phyloP scores from a whole-genome alignment of 2,329 filamentous ascomycete species.

The Fusarium sp. region DNA sequence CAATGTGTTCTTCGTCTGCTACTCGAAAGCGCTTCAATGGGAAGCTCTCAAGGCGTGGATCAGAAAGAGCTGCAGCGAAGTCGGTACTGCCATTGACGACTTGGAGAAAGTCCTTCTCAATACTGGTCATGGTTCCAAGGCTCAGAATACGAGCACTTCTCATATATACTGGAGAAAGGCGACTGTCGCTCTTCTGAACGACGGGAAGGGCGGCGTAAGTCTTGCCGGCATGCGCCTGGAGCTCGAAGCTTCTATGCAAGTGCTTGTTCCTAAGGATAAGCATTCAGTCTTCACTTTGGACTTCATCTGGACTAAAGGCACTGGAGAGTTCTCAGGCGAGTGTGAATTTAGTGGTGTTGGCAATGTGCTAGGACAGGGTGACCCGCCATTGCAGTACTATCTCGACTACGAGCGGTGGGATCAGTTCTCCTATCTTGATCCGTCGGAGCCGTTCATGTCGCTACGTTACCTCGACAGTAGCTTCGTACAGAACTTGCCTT shows the following conservation, averaged over 20 bases:
- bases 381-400: fast-evolving
- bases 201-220: fast-evolving
- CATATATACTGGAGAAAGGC: neutral
- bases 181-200: neutral
- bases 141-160: neutral
- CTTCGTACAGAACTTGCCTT: fast-evolving
- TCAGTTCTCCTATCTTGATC: fast-evolving
- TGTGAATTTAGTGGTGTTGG: fast-evolving
- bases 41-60: fast-evolving
- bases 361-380: fast-evolving
- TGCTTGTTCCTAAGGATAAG: neutral
- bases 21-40: neutral
- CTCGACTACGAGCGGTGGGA: neutral
- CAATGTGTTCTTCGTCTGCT: neutral
- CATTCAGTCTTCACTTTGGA: neutral
- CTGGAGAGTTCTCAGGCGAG: neutral
- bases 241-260: neutral
- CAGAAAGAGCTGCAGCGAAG: neutral
- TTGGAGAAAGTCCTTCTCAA: neutral
- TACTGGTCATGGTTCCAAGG: fast-evolving
- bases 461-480: neutral
- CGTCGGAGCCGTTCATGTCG: neutral
- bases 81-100: fast-evolving
- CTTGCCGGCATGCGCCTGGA: neutral
- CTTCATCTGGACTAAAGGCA: fast-evolving